Evolutionary conservation across 306 rosid species (phyloP).

Genomic region (Clitoria ternatea): DNA sequence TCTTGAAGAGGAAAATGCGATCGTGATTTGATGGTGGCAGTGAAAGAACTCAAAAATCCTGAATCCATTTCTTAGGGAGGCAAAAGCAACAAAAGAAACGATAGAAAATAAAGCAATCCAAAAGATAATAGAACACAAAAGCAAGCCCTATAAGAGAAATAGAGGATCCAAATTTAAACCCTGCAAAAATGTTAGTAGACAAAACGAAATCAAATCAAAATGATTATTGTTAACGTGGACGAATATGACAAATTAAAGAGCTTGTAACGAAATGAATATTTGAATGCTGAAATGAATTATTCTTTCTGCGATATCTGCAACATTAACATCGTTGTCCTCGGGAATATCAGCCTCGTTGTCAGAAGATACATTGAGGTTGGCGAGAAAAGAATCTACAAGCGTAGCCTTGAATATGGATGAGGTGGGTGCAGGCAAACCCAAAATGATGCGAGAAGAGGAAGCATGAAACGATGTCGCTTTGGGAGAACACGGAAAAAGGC

Average conservation of each 20-base stretch:
- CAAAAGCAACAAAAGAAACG: not conserved
- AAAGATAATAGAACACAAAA: not conserved
- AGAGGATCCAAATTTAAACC: not conserved
- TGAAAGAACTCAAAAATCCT: constrained; percentile 35
- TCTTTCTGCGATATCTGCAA: no score
- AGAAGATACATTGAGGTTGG: no score
- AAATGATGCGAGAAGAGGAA: no score
- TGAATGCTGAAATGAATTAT: not conserved
- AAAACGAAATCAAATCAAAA: not conserved
- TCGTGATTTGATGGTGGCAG: not conserved
- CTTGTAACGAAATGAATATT: not conserved
- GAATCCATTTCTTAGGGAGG: constrained; percentile 32
- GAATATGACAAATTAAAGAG: not conserved
- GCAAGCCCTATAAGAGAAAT: not conserved
- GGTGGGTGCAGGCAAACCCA: no score
- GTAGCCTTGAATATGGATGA: no score
- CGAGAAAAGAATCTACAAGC: no score
- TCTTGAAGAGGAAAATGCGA: constrained; percentile 34
- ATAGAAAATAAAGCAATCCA: not conserved
- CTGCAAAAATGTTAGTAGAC: constrained; percentile 5
- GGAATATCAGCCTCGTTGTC: no score
- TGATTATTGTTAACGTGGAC: not conserved
- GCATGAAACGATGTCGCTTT: no score
- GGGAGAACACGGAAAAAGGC: no score
- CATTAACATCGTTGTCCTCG: no score